Evolutionary conservation across 176 grass and related monocot genomes (phyloP).

Genomic region (Chrysopogon serrulatus): DNA sequence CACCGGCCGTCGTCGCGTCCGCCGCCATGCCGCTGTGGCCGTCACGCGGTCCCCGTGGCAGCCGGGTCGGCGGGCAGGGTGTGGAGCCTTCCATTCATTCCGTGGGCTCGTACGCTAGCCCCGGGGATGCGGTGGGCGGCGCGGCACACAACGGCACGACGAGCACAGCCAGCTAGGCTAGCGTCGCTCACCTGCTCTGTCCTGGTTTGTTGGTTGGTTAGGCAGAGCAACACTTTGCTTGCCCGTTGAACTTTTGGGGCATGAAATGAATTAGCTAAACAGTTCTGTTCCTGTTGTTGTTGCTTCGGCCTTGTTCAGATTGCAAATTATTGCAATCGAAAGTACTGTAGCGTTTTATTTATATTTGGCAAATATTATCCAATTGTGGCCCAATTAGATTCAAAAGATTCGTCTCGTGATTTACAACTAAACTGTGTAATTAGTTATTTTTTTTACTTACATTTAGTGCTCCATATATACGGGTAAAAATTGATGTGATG

Average conservation of each 20-base stretch:
- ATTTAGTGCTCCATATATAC: no score
- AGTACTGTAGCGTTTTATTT: no score
- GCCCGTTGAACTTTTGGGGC: no score
- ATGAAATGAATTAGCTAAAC: not conserved
- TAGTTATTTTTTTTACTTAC: no score
- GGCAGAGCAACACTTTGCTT: not conserved
- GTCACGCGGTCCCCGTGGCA: slow-evolving; percentile 28
- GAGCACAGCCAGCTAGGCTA: not conserved
- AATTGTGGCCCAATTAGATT: no score
- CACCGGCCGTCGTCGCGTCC: not conserved
- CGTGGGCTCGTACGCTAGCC: not conserved
- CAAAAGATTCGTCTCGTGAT: no score
- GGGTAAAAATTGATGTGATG: no score
- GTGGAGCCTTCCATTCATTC: not conserved
- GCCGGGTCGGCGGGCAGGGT: not conserved
- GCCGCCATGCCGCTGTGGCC: slow-evolving; percentile 4
- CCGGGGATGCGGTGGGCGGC: not conserved
- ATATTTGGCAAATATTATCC: no score
- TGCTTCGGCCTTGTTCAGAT: no score
- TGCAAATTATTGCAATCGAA: no score
- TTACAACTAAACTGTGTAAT: no score
- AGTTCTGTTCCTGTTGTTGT: not conserved
- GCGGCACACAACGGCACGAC: not conserved
- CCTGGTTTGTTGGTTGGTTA: not conserved
- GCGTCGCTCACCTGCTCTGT: not conserved